Conservation (phyloP, 2,329 filamentous ascomycete species). For the Scedosporium aurantiacum region DNA sequence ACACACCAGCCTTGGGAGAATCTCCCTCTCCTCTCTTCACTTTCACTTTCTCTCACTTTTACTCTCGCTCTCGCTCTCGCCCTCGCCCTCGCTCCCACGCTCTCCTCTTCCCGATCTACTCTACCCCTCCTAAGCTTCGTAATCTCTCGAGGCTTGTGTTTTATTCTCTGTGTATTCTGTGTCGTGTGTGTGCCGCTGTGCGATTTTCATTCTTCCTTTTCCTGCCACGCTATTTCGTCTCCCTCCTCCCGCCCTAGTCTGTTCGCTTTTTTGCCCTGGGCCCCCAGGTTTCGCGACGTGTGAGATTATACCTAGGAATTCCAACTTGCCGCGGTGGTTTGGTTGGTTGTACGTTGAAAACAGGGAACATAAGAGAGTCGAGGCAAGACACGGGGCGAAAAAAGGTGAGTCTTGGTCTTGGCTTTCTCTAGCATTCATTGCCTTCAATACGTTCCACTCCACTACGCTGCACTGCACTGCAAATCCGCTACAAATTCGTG, state of each 20-base stretch:
- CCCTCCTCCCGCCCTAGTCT: background rate
- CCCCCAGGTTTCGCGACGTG: constrained; percentile 32
- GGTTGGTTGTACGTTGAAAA: background rate
- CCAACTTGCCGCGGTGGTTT: background rate
- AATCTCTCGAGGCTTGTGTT: background rate
- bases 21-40: background rate
- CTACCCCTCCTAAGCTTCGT: constrained; percentile 11
- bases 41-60: background rate
- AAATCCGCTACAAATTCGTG: too few relatives aligned
- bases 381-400: background rate
- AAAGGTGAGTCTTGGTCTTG: constrained; percentile 1
- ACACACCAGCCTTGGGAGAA: background rate
- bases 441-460: background rate
- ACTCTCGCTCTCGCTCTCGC: background rate
- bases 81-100: background rate
- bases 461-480: too few relatives aligned
- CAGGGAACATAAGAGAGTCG: background rate
- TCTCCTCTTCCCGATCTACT: constrained; percentile 7
- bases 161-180: background rate
- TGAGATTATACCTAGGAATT: constrained; percentile 15
- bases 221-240: background rate
- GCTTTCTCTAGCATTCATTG: background rate
- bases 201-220: background rate
- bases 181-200: background rate
- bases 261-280: constrained; percentile 26